Evolutionary conservation across 768 basidiomycete species (phyloP).

Genomic region (Boletus bicolor): DNA sequence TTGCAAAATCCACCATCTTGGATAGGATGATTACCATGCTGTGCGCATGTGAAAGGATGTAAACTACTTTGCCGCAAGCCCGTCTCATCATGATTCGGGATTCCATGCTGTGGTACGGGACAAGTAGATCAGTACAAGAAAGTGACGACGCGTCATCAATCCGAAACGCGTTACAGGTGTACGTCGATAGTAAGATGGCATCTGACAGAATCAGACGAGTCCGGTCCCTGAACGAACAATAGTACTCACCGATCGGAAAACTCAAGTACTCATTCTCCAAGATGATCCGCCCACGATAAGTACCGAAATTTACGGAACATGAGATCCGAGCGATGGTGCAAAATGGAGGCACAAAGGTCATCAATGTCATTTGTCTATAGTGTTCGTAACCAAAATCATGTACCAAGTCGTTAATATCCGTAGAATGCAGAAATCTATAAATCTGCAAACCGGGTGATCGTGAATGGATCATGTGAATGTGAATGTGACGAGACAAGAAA

Average conservation of each 20-base stretch:
- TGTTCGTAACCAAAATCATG: constrained; percentile 26
- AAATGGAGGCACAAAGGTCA: constrained; percentile 16
- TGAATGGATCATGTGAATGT: constrained; percentile 15
- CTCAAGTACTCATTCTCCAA: background rate
- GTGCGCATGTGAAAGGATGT: constrained; percentile 5
- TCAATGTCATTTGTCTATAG: constrained; percentile 25
- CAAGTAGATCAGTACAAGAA: constrained; percentile 1
- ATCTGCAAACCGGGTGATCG: constrained; percentile 22
- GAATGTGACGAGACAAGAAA: constrained; percentile 13
- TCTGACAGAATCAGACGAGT: no score
- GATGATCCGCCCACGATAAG: constrained; percentile 11
- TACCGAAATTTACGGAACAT: background rate
- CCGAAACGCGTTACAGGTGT: background rate
- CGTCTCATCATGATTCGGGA: background rate
- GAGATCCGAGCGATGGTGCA: background rate
- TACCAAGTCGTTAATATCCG: constrained; percentile 20
- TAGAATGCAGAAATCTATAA: constrained; percentile 33
- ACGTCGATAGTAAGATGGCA: background rate
- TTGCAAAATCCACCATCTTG: background rate
- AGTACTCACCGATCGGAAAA: constrained; percentile 3
- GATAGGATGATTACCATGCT: background rate
- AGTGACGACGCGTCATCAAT: background rate
- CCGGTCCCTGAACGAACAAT: background rate
- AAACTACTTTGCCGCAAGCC: constrained; percentile 1
- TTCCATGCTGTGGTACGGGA: background rate